phyloP scores from a whole-genome alignment of 371 early-diverging fungal genomes.

The Entomophthora muscae region DNA sequence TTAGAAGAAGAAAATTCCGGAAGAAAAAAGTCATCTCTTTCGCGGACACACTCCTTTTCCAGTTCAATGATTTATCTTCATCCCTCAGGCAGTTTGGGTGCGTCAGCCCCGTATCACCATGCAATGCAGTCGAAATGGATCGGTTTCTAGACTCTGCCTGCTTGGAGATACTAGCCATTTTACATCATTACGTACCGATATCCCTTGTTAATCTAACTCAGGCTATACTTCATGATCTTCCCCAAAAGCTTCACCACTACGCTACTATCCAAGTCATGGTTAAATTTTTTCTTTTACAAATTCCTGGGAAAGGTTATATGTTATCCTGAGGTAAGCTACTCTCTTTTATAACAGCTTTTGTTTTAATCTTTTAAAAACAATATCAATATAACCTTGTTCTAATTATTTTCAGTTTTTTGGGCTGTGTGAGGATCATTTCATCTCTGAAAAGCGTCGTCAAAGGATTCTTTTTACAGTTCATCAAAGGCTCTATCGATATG shows the following conservation, averaged over 20 bases:
- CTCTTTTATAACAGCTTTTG: no score
- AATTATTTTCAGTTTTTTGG: constrained; percentile 17
- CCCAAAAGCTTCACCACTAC: constrained; percentile 15
- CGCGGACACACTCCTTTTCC: neutral
- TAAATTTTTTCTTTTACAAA: constrained; percentile 22
- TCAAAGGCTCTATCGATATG: constrained; percentile 20
- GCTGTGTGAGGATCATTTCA: constrained; percentile 19
- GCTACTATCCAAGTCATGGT: constrained; percentile 19
- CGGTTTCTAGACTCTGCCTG: constrained; percentile 19
- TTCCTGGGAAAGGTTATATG: constrained; percentile 23
- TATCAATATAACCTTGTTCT: neutral
- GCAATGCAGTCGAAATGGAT: constrained; percentile 14
- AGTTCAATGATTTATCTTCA: neutral
- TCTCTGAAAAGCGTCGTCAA: constrained; percentile 19
- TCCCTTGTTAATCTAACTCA: constrained; percentile 16
- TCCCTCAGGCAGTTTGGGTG: neutral
- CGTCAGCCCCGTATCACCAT: constrained; percentile 1
- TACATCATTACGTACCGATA: constrained; percentile 18
- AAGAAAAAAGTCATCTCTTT: neutral
- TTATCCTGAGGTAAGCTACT: constrained; percentile 23
- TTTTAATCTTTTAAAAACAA: no score
- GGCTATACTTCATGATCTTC: constrained; percentile 14
- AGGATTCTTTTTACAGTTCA: constrained; percentile 18
- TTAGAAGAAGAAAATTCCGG: constrained; percentile 5
- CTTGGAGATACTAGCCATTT: constrained; percentile 15